Evolutionary conservation across 306 rosid species (phyloP).

Genomic region (Begonia masoniana): DNA sequence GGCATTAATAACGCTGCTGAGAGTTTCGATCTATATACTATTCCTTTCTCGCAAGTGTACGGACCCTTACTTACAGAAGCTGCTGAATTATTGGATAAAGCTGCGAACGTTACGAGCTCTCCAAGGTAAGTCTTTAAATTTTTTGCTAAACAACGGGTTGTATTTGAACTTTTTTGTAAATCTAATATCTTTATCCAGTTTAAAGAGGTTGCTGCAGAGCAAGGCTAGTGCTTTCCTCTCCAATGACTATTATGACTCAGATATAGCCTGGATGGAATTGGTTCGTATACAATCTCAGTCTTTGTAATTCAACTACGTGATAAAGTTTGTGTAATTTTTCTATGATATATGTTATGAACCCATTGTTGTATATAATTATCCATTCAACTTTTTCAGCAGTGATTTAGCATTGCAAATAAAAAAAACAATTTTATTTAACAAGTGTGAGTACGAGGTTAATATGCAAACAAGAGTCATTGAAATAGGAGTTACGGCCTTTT

Average conservation of each 20-base stretch:
- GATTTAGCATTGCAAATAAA: too few species aligned
- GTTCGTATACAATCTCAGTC: conserved; percentile 30
- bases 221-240: conserved; percentile 88
- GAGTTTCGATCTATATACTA: conserved; percentile 37
- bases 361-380: too few species aligned
- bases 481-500: too few species aligned
- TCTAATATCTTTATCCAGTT: conserved; percentile 34
- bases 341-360: too few species aligned
- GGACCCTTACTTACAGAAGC: conserved; percentile 50
- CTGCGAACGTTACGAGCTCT: conserved; percentile 51
- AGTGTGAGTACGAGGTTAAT: too few species aligned
- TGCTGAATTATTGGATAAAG: conserved; percentile 68
- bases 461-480: too few species aligned
- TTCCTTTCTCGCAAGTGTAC: conserved; percentile 78
- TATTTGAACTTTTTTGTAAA: conserved; percentile 10
- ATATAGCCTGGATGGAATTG: conserved; percentile 92
- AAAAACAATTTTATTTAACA: too few species aligned
- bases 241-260: conserved; percentile 83
- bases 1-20: conserved; percentile 9
- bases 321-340: not conserved
- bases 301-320: not conserved
- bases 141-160: conserved; percentile 4
- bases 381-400: too few species aligned
- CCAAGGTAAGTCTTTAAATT: conserved; percentile 36
- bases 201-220: conserved; percentile 79